These are phyloP conservation scores for Leccinum boreale DNA, from an alignment of 768 basidiomycete species.

Conservation along the genomic window DNA sequence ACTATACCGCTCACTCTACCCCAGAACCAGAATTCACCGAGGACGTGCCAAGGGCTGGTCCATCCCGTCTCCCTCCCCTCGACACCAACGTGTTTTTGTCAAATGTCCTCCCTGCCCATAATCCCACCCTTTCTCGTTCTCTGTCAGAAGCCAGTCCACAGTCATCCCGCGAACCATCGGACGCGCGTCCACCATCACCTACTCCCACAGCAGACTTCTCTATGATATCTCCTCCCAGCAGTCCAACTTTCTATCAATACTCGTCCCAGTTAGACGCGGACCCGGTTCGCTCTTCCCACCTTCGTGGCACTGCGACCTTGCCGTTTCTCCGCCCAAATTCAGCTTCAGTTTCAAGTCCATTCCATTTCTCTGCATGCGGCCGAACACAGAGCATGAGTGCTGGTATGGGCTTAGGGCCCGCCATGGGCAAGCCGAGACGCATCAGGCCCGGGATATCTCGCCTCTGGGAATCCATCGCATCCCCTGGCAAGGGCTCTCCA, in stretches of 20 bases:
- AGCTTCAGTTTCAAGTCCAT: slow-evolving; percentile 20
- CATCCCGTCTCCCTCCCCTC: slow-evolving; percentile 25
- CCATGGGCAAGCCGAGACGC: slow-evolving; percentile 23
- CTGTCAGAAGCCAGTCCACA: slow-evolving; percentile 28
- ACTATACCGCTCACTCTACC: slow-evolving; percentile 32
- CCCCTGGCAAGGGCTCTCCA: slow-evolving; percentile 23
- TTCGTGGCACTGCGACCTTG: slow-evolving; percentile 24
- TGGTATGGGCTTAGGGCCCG: slow-evolving; percentile 20
- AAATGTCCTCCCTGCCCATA: background rate
- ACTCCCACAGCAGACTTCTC: slow-evolving; percentile 45
- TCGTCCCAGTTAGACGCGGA: slow-evolving; percentile 25
- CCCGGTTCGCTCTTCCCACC: slow-evolving; percentile 20
- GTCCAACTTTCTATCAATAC: slow-evolving; percentile 32
- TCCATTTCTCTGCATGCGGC: slow-evolving; percentile 15
- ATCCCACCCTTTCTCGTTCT: slow-evolving; percentile 26
- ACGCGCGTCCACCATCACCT: slow-evolving; percentile 42
- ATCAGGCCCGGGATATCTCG: slow-evolving; percentile 32
- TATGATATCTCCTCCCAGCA: slow-evolving; percentile 41
- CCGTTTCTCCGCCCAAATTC: slow-evolving; percentile 32
- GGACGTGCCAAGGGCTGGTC: slow-evolving; percentile 22
- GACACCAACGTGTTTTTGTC: slow-evolving; percentile 17
- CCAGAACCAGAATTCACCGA: slow-evolving; percentile 24
- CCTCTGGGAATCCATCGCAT: slow-evolving; percentile 33
- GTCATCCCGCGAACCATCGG: slow-evolving; percentile 3
- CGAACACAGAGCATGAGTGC: slow-evolving; percentile 28